phyloP scores from a whole-genome alignment of 257 asterid species.

The Nicotiana attenuata region DNA sequence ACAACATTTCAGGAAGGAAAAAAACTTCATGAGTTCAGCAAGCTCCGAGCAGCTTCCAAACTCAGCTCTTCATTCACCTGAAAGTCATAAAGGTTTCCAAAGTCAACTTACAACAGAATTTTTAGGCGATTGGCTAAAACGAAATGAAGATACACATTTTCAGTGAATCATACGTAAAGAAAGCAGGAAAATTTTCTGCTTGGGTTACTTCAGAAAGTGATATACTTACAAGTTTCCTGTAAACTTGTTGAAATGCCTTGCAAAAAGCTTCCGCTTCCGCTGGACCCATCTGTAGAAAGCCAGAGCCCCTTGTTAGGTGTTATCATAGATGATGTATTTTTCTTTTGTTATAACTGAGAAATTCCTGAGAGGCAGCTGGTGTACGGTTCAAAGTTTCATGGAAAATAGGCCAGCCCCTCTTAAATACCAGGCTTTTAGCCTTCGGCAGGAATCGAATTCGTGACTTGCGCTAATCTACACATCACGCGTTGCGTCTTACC shows the following conservation, averaged over 20 bases:
- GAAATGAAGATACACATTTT: background rate
- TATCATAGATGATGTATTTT: background rate
- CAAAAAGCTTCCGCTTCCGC: constrained; percentile 68
- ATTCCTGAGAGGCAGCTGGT: too few species aligned
- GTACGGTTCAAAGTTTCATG: too few species aligned
- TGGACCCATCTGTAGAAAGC: constrained; percentile 48
- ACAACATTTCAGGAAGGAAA: background rate
- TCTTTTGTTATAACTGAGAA: too few species aligned
- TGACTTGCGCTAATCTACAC: too few species aligned
- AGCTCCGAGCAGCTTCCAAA: constrained; percentile 50
- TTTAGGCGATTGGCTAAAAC: background rate
- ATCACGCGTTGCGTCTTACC: too few species aligned
- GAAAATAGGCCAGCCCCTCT: too few species aligned
- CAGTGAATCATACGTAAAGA: background rate
- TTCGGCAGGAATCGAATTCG: too few species aligned
- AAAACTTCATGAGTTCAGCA: constrained; percentile 26
- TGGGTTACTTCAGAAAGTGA: background rate
- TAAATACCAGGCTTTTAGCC: too few species aligned
- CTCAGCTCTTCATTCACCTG: constrained; percentile 71
- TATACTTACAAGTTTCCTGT: constrained; percentile 57
- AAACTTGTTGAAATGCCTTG: constrained; percentile 67
- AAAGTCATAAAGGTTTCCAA: constrained; percentile 6
- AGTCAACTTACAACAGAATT: background rate
- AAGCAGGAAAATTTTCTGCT: background rate
- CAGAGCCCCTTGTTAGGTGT: background rate